phyloP scores from a whole-genome alignment of 352 stramenopile species.

The Phytophthora multivora region DNA sequence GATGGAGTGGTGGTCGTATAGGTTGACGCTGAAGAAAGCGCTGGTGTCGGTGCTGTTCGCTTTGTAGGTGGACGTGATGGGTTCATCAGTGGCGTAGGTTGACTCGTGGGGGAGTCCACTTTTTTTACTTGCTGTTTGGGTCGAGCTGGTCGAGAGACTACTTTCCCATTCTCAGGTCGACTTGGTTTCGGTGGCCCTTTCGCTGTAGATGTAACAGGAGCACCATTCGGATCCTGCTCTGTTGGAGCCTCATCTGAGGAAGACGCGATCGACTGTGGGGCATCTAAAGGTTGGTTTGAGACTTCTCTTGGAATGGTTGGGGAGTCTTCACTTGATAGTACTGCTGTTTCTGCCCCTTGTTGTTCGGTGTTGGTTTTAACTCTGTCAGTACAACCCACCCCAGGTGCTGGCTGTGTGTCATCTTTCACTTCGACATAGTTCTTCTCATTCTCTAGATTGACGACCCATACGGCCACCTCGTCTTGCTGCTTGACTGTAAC shows the following conservation, averaged over 20 bases:
- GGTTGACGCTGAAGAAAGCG: not conserved
- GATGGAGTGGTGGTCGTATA: not conserved
- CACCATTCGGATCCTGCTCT: not conserved
- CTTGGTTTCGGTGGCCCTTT: not conserved
- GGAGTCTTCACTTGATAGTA: not conserved
- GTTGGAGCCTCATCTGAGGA: not conserved
- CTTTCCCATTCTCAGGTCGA: not conserved
- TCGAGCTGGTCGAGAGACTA: not conserved
- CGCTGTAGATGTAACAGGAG: not conserved
- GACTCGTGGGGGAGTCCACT: not conserved
- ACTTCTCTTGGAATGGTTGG: not conserved
- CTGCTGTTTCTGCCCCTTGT: not conserved
- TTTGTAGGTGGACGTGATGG: slow-evolving; percentile 12
- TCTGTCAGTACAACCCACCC: not conserved
- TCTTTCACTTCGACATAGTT: not conserved
- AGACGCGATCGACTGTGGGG: not conserved
- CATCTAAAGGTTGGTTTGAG: not conserved
- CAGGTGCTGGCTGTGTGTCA: not conserved
- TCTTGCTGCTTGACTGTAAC: not conserved
- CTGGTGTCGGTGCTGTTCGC: not conserved
- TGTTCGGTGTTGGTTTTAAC: not conserved
- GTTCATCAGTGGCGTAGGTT: slow-evolving; percentile 7
- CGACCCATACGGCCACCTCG: not conserved
- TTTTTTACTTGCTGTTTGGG: slow-evolving; percentile 1
- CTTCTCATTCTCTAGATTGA: not conserved